Conservation (phyloP, 2,329 filamentous ascomycete genomes). For the Ramularia endophylla region DNA sequence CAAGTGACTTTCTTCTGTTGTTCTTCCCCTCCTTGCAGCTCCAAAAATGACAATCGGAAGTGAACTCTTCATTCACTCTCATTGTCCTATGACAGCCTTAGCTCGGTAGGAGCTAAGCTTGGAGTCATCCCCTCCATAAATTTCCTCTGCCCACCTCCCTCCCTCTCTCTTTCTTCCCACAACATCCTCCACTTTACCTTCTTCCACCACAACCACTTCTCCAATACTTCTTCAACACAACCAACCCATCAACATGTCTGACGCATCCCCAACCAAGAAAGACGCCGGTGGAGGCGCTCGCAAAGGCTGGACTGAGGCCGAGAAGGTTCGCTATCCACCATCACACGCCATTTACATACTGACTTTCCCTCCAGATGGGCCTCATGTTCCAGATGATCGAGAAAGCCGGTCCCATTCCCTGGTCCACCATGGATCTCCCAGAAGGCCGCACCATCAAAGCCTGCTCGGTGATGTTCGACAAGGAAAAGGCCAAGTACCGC, state of each 20-base stretch:
- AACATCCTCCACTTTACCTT: neutral
- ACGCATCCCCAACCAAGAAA: constrained; percentile 5
- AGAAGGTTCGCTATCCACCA: constrained; percentile 21
- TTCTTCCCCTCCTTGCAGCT: too few species aligned
- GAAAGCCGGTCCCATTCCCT: constrained; percentile 22
- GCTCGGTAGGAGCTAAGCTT: too few species aligned
- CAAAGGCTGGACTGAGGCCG: constrained; percentile 27
- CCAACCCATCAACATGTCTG: constrained; percentile 18
- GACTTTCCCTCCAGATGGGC: constrained; percentile 14
- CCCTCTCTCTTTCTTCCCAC: constrained; percentile 5
- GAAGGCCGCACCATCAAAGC: constrained; percentile 28
- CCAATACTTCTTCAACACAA: constrained; percentile 4
- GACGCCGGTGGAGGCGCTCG: too few species aligned
- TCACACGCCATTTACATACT: neutral
- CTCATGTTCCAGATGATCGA: constrained; percentile 28
- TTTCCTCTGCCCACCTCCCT: neutral
- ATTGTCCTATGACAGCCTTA: too few species aligned
- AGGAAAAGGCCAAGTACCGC: constrained; percentile 27
- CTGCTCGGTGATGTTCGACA: constrained; percentile 26
- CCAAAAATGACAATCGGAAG: too few species aligned
- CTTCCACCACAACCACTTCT: constrained; percentile 3
- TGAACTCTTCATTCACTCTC: too few species aligned
- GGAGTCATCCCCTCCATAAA: too few species aligned
- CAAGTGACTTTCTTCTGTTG: too few species aligned
- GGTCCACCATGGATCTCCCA: constrained; percentile 25